Conservation (phyloP, 2,329 filamentous ascomycete species). For the Penicillium oxalicum region DNA sequence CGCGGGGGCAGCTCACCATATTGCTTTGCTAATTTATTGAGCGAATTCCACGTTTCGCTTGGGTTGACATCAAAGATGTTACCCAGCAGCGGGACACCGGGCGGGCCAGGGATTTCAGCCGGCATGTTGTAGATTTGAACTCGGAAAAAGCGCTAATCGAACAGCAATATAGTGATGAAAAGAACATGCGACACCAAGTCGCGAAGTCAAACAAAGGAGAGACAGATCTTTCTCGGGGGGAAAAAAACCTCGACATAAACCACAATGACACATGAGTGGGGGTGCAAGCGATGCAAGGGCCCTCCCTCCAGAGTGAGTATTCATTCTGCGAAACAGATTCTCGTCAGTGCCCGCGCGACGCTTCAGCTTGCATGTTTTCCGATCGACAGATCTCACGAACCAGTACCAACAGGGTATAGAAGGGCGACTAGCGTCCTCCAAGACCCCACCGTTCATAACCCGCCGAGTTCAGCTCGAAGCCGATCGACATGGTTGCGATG, state of each 20-base stretch:
- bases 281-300: slow-evolving; percentile 1
- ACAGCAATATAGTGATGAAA: neutral
- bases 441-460: slow-evolving; percentile 19
- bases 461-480: slow-evolving; percentile 13
- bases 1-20: slow-evolving; percentile 35
- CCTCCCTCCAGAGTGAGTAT: slow-evolving; percentile 1
- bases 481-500: slow-evolving; percentile 22
- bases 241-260: neutral
- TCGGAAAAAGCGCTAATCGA: slow-evolving; percentile 6
- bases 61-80: slow-evolving; percentile 49
- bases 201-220: neutral
- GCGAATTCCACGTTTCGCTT: slow-evolving; percentile 46
- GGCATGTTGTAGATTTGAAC: slow-evolving; percentile 30
- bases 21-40: slow-evolving; percentile 45
- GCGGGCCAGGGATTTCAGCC: slow-evolving; percentile 47
- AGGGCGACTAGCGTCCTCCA: slow-evolving; percentile 7
- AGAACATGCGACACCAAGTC: neutral
- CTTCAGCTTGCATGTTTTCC: slow-evolving; percentile 14
- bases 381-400: slow-evolving; percentile 18
- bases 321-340: neutral
- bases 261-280: slow-evolving; percentile 3
- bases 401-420: slow-evolving; percentile 7
- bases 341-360: slow-evolving; percentile 8
- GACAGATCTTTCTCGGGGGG: neutral
- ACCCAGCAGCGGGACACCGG: slow-evolving; percentile 47